Evolutionary conservation across 148 eudicot genomes (phyloP), one percentile per base, ranked within the genome.

Genomic region (Cornus kousa): DNA sequence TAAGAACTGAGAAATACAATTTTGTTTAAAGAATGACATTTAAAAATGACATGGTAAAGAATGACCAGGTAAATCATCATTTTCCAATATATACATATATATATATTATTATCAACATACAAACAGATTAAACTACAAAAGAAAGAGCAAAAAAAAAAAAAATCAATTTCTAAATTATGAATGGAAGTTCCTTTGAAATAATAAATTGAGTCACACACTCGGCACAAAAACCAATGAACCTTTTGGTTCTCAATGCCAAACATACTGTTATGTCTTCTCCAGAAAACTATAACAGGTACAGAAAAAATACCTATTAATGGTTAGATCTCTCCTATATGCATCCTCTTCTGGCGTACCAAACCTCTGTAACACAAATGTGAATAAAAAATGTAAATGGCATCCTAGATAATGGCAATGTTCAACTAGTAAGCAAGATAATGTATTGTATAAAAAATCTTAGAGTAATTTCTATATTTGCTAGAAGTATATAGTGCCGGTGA

Each of bases 321-420:
- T 96, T 80, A 96, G 88, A 90, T 96, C 99, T 88, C 99, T 93
- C 75, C 99, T 81, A 74, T 85, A 93, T 65, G 98, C 99, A 93
- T 96, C 99, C 84, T 93, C 94, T 87, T 92, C 74, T 16, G 99
- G 90, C 67, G 97, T 89, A 78, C 99, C 99, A 89, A 96, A 96
- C 83, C 86, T 95, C 98, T 93, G 91, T 33, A 81, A 80, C 3
- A 77, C 70, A 75, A 71, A 74, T 73, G 20, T 19, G 77, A 85
- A n/a, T 24, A 0, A 50, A 28, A 46, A 32, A n/a, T 40, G 46
- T 28, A 28, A 40, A 33, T 11, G 19, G 59, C 75, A 24, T 35
- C 64, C 53, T 35, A 39, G 23, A n/a, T 23, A 66, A 53, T 9
- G 7, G 31, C 64, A 20, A 22, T 16, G 43, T 10, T 33, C 48